Evolutionary conservation across 345 rosid species (phyloP), one percentile per base, ranked within the genome.

Genomic region (Schrenkiella parvula): DNA sequence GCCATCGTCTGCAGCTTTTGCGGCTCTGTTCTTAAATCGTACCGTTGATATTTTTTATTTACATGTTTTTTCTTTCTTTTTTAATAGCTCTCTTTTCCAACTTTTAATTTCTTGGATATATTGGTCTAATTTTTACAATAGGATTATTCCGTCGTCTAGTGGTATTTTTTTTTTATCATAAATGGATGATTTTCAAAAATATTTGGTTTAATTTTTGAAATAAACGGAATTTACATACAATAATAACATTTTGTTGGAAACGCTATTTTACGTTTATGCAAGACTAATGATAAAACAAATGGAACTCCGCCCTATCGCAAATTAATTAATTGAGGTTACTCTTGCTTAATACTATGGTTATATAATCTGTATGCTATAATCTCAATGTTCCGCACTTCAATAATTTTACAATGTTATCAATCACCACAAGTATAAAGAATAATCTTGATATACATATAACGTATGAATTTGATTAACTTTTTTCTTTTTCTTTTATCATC

Each of bases 1-100:
- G 96, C 93, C 58, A 79, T 87, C 2, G 80, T 84, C 0, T 89
- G 91, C 54, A 82, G 86, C 21, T 82, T 83, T 57, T 87, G 96
- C 37, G 91, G 93, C 66, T 80, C 96, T 51, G 64, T 81, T 46
- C 88, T 89, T 28, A 86, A 78, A 78, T 83, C 91, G n/a, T 89
- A 87, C 57, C 71, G 87, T 54, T 89, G 48, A 71, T 19, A 35
- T 54, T n/a, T n/a, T 23, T 12, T 6, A 1, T 18, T 8, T 43
- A 32, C 22, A 43, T 55, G 14, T 21, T 52, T 25, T 28, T 6
- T 23, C 9, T 9, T 13, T 2, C 21, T 17, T n/a, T n/a, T n/a
- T n/a, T n/a, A n/a, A 21, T n/a, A 10, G 1, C 19, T 31, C 42
- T 62, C 15, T 31, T 37, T 46, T 23, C 13, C 21, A 35, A 13